These are phyloP conservation scores for Ustilago loliicola DNA, from an alignment of 1,284 basidiomycete species.

Conservation along the genomic window DNA sequence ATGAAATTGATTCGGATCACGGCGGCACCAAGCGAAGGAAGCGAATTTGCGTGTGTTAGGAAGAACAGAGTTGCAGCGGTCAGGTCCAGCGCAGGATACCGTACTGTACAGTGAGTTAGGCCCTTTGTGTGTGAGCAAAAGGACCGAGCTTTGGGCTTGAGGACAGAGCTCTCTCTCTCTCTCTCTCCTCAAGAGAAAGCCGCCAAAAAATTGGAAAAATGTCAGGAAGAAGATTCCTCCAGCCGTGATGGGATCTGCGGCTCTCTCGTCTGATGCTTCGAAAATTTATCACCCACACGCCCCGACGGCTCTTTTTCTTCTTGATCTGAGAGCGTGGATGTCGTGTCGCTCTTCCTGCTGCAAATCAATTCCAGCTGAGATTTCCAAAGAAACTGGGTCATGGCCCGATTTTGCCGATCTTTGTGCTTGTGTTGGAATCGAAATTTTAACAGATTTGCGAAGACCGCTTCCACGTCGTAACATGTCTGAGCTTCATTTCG, in stretches of 20 bases:
- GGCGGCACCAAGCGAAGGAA: constrained; percentile 9
- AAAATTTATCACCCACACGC: background rate
- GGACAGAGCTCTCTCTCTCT: no score
- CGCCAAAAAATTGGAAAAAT: background rate
- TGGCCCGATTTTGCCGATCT: background rate
- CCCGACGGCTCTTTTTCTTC: background rate
- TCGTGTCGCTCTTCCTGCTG: background rate
- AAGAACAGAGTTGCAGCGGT: background rate
- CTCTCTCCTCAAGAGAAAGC: background rate
- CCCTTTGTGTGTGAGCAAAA: background rate
- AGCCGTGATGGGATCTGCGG: no score
- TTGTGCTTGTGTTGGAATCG: background rate
- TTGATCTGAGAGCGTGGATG: no score
- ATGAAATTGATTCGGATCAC: constrained; percentile 34
- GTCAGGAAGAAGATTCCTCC: constrained; percentile 12
- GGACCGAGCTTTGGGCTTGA: no score
- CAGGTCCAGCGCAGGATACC: background rate
- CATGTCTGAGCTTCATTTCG: constrained; percentile 1
- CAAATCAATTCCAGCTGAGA: background rate
- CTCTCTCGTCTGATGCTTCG: background rate
- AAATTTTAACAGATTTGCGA: background rate
- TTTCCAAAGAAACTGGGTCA: background rate
- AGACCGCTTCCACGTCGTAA: constrained; percentile 18
- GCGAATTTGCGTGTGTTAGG: background rate
- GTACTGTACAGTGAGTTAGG: no score